Percentiles rank a stretch among this genome's conserved stretches.
Conservation (phyloP, 768 basidiomycete species). For the Mycena rosella region DNA sequence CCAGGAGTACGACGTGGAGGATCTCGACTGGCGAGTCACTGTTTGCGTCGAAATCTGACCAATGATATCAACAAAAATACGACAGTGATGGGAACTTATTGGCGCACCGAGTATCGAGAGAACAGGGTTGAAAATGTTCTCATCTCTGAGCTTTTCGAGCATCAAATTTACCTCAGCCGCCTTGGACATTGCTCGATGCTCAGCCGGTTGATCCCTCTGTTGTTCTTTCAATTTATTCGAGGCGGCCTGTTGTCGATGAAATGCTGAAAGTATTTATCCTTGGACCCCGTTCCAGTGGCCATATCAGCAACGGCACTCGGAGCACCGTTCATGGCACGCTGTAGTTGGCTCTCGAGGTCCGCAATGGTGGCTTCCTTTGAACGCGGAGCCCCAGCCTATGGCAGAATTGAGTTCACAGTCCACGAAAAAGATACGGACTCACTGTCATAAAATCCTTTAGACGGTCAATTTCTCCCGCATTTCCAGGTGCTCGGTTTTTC, state of each 20-base stretch:
- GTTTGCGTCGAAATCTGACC: constrained; percentile 35
- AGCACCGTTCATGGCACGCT: constrained; percentile 8
- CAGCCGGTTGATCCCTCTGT: not conserved
- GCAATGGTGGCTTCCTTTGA: not conserved
- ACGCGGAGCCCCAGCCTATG: constrained; percentile 1
- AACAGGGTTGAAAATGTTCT: constrained; percentile 2
- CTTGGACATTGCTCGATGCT: too few species aligned
- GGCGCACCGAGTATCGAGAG: not conserved
- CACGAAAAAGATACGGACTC: not conserved
- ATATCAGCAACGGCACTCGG: constrained; percentile 11
- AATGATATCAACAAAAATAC: too few species aligned
- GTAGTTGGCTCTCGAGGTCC: constrained; percentile 1
- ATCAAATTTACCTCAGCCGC: constrained; percentile 1
- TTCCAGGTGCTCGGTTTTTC: not conserved
- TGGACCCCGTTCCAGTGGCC: constrained; percentile 16
- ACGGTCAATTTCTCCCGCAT: constrained; percentile 14
- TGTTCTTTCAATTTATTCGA: constrained; percentile 10
- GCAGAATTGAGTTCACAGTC: not conserved
- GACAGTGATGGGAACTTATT: too few species aligned
- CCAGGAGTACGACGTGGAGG: constrained; percentile 40
- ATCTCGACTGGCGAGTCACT: constrained; percentile 40
- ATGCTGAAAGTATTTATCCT: constrained; percentile 16
- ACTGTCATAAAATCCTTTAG: constrained; percentile 15
- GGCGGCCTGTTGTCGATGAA: constrained; percentile 8
- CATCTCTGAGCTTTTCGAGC: constrained; percentile 8